A percentile compares a stretch with the other conserved stretches of the same genome.
These are phyloP conservation scores for Zygoascus sp. DNA, from an alignment of 1,139 yeast genomes.

Conservation along the genomic window DNA sequence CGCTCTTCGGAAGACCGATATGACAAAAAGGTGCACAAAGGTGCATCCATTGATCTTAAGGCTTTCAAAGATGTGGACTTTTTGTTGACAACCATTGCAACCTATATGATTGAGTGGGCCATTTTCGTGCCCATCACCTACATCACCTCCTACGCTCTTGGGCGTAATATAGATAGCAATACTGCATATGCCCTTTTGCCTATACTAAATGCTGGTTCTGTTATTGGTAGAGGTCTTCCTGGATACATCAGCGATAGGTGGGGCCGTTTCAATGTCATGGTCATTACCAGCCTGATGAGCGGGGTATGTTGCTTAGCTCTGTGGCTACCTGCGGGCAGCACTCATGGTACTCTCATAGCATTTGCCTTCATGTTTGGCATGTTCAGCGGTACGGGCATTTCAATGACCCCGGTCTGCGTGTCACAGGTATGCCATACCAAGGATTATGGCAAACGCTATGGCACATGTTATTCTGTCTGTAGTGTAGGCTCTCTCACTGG, in stretches of 20 bases:
- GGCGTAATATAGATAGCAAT: constrained; percentile 39
- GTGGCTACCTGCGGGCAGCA: constrained; percentile 53
- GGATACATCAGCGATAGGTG: constrained; percentile 48
- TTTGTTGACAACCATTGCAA: constrained; percentile 42
- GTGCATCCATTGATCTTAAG: constrained; percentile 33
- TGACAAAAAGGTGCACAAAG: neutral
- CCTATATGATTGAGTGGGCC: constrained; percentile 46
- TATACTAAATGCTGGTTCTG: constrained; percentile 45
- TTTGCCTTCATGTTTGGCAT: constrained; percentile 53
- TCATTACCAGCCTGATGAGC: constrained; percentile 38
- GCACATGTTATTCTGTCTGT: constrained; percentile 61
- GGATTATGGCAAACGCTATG: constrained; percentile 63
- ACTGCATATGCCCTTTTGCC: constrained; percentile 44
- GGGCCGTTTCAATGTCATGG: constrained; percentile 53
- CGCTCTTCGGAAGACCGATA: neutral
- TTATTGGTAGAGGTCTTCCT: constrained; percentile 45
- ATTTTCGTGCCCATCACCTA: constrained; percentile 49
- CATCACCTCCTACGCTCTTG: constrained; percentile 48
- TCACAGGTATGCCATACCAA: constrained; percentile 60
- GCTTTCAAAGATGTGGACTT: constrained; percentile 43
- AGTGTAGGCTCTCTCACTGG: constrained; percentile 54
- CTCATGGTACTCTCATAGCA: constrained; percentile 39
- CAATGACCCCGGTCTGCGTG: constrained; percentile 45
- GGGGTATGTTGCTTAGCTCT: constrained; percentile 36
- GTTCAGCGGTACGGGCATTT: constrained; percentile 46